These are phyloP conservation scores for Isabelozyma pseudorhagii DNA, from an alignment of 805 yeast genomes.

Conservation along the genomic window DNA sequence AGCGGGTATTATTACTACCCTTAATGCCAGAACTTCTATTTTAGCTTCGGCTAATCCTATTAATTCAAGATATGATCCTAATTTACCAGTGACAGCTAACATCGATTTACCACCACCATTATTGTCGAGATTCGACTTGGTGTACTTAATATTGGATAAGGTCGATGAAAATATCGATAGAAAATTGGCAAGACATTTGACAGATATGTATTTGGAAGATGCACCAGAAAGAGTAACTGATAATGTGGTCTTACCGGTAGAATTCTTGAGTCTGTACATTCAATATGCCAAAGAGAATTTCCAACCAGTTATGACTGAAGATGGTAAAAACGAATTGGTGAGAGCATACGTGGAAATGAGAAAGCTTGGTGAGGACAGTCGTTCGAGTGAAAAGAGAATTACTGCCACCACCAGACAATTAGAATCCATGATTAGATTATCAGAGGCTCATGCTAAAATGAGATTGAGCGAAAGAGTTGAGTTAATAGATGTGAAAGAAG, in stretches of 20 bases:
- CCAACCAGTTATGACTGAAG: constrained; percentile 76
- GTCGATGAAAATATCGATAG: constrained; percentile 86
- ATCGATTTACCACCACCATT: constrained; percentile 97
- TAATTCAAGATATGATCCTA: constrained; percentile 93
- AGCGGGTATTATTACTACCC: constrained; percentile 96
- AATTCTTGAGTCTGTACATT: constrained; percentile 81
- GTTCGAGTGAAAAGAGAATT: constrained; percentile 82
- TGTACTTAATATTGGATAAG: constrained; percentile 85
- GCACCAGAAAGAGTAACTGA: constrained; percentile 67
- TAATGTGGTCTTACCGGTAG: constrained; percentile 76
- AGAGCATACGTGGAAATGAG: constrained; percentile 91
- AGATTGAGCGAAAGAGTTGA: constrained; percentile 71
- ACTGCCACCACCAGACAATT: constrained; percentile 98
- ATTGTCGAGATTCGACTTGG: constrained; percentile 91
- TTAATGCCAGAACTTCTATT: constrained; percentile 94
- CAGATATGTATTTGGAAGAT: constrained; percentile 90
- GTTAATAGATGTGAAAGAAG: constrained; percentile 82
- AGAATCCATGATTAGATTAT: constrained; percentile 89
- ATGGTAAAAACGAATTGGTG: constrained; percentile 82
- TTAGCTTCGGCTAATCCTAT: constrained; percentile 97
- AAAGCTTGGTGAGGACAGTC: constrained; percentile 85
- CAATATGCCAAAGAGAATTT: constrained; percentile 88
- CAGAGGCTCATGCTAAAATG: constrained; percentile 98
- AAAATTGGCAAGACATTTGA: constrained; percentile 83
- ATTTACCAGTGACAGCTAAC: constrained; percentile 89